Evolutionary conservation across 1,284 basidiomycete genomes (phyloP).

Genomic region (Schizopora paradoxa): DNA sequence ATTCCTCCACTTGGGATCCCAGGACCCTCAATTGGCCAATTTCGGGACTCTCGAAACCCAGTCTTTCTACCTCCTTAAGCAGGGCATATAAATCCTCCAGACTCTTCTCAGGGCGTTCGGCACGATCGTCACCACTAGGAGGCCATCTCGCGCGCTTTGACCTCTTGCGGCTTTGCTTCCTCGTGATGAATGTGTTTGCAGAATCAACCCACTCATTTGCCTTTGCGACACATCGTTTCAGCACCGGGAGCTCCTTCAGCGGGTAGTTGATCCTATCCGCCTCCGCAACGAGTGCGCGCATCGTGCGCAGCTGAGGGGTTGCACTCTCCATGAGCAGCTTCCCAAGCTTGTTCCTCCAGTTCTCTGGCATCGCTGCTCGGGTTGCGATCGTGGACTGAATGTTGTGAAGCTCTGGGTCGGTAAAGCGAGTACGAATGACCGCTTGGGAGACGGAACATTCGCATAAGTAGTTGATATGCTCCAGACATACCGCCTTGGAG

Average conservation of each 20-base stretch:
- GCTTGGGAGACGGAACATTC: conserved; percentile 56
- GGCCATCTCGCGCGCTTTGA: conserved; percentile 57
- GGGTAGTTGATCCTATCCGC: conserved; percentile 80
- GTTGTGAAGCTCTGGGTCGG: conserved; percentile 74
- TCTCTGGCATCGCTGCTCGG: conserved; percentile 68
- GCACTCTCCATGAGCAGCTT: conserved; percentile 63
- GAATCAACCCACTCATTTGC: conserved; percentile 84
- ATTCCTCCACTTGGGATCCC: conserved; percentile 62
- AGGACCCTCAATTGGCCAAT: conserved; percentile 53
- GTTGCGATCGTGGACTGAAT: conserved; percentile 62
- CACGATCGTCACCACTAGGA: conserved; percentile 44
- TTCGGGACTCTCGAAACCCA: conserved; percentile 80
- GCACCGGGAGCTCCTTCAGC: conserved; percentile 65
- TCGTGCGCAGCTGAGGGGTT: conserved; percentile 67
- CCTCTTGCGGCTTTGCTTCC: conserved; percentile 71
- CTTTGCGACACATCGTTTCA: conserved; percentile 74
- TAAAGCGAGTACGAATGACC: conserved; percentile 74
- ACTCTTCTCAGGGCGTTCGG: conserved; percentile 62
- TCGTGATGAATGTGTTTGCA: conserved; percentile 63
- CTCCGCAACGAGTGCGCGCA: conserved; percentile 77
- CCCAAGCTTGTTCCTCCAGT: conserved; percentile 71
- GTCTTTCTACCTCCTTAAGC: conserved; percentile 61
- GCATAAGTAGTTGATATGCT: conserved; percentile 80
- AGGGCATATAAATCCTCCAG: conserved; percentile 64
- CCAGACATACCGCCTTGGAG: conserved; percentile 76